Percentiles rank a stretch among this genome's conserved stretches.
phyloP scores from a whole-genome alignment of 2,329 filamentous ascomycete species.

The Alternaria conjuncta region DNA sequence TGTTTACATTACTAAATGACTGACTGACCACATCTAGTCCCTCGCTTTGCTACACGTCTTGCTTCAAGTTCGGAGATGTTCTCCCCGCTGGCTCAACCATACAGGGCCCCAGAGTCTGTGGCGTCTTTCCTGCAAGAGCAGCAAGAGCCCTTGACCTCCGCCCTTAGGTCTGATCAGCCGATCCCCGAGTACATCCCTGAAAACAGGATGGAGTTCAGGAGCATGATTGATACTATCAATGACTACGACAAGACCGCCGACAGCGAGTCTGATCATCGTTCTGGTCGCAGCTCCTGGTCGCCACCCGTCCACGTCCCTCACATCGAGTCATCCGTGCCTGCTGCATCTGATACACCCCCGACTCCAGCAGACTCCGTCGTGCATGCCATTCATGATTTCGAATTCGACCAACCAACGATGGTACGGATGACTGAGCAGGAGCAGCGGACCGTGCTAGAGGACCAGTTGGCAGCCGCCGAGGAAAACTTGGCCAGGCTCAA shows the following conservation, averaged over 20 bases:
- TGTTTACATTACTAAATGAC: neutral
- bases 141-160: neutral
- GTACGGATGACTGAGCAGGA: too few relatives aligned
- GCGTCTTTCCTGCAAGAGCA: conserved; percentile 12
- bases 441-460: neutral
- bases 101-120: conserved; percentile 7
- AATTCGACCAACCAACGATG: too few relatives aligned
- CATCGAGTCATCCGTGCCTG: neutral
- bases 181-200: neutral
- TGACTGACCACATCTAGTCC: conserved; percentile 7
- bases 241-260: conserved; percentile 1
- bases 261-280: neutral
- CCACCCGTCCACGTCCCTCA: neutral
- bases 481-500: neutral
- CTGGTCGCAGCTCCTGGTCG: neutral
- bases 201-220: conserved; percentile 5
- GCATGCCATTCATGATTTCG: too few relatives aligned
- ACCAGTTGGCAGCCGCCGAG: neutral
- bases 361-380: neutral
- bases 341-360: conserved; percentile 6
- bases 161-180: neutral
- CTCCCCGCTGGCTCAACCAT: conserved; percentile 9
- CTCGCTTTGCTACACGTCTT: conserved; percentile 3
- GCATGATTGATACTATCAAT: neutral
- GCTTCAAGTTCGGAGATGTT: neutral